Evolutionary conservation across 2,329 filamentous ascomycete species (phyloP).

Genomic region (Curvularia spicifera): DNA sequence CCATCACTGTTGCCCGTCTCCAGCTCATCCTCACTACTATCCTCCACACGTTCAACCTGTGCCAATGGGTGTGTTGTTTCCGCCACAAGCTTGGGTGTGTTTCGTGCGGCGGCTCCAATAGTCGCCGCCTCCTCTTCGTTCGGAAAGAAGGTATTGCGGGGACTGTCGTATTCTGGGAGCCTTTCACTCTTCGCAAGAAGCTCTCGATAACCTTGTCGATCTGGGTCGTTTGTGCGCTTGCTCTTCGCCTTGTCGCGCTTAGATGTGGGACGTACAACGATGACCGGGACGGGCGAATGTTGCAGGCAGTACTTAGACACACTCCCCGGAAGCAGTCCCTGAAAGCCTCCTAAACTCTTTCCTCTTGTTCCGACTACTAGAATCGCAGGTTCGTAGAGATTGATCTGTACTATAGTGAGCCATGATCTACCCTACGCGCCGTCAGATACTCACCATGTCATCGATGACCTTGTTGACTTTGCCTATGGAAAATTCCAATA

Average conservation of each 20-base stretch:
- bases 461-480: constrained; percentile 92
- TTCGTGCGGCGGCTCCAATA: constrained; percentile 56
- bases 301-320: constrained; percentile 96
- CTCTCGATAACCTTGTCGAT: constrained; percentile 75
- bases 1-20: constrained; percentile 12
- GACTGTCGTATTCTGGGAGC: constrained; percentile 57
- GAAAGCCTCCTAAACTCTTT: constrained; percentile 81
- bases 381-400: constrained; percentile 89
- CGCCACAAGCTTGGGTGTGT: constrained; percentile 49
- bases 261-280: constrained; percentile 85
- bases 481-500: constrained; percentile 86
- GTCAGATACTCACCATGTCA: constrained; percentile 71
- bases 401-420: constrained; percentile 65
- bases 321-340: constrained; percentile 83
- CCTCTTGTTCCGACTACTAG: constrained; percentile 89
- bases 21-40: constrained; percentile 29
- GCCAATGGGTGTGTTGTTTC: constrained; percentile 41
- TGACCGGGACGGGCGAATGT: constrained; percentile 90
- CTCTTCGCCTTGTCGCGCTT: constrained; percentile 90
- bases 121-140: constrained; percentile 55
- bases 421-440: background rate
- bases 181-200: constrained; percentile 73
- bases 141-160: constrained; percentile 55
- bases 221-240: constrained; percentile 80
- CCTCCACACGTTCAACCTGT: constrained; percentile 33